phyloP scores from a whole-genome alignment of 1,284 basidiomycete species.

The Naganishia cerealis region DNA sequence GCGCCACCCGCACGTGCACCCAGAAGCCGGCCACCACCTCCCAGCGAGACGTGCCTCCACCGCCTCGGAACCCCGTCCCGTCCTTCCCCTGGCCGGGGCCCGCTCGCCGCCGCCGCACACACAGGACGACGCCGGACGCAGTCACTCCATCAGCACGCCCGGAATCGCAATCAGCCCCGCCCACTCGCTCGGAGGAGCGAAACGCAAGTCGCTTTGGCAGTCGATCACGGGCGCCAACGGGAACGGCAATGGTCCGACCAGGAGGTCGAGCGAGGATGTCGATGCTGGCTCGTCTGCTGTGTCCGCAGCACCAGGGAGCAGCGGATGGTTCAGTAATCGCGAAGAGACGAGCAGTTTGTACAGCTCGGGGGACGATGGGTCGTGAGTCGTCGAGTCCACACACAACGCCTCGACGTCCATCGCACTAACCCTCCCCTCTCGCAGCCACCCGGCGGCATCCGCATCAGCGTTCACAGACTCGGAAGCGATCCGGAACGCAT shows the following conservation, averaged over 20 bases:
- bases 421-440: too few relatives aligned
- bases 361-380: conserved; percentile 17
- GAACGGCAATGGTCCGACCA: background rate
- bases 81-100: background rate
- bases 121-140: background rate
- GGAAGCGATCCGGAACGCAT: conserved; percentile 17
- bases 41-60: background rate
- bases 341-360: conserved; percentile 2
- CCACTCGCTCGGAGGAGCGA: background rate
- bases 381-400: background rate
- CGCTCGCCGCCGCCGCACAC: background rate
- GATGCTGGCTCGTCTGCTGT: conserved; percentile 5
- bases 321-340: background rate
- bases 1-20: background rate
- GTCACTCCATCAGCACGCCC: background rate
- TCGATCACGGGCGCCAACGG: background rate
- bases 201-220: background rate
- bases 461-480: conserved; percentile 5
- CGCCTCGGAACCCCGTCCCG: background rate
- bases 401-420: too few relatives aligned
- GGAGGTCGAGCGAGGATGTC: background rate
- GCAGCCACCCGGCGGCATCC: conserved; percentile 8
- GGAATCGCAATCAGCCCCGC: background rate
- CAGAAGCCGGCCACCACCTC: conserved; percentile 1
- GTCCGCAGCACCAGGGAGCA: background rate